A percentile compares a stretch with the other conserved stretches of the same genome.
Evolutionary conservation across 2,329 filamentous ascomycete genomes (phyloP).

Genomic region (Dothistroma pini): DNA sequence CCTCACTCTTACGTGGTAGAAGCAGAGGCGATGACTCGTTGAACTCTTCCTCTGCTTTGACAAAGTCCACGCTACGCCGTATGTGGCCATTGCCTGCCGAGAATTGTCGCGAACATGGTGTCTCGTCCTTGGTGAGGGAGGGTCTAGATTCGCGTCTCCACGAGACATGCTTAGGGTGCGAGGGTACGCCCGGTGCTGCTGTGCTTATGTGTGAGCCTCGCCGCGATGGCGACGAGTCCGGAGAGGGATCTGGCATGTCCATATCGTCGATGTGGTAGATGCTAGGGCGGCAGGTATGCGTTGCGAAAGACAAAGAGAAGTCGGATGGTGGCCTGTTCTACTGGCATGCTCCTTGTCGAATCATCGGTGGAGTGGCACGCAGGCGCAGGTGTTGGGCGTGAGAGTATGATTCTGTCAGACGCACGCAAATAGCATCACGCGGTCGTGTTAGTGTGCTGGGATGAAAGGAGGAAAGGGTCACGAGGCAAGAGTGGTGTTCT

Average conservation of each 20-base stretch:
- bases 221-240: constrained; percentile 12
- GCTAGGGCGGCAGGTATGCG: constrained; percentile 8
- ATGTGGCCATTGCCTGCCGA: constrained; percentile 4
- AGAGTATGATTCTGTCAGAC: not conserved
- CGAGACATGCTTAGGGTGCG: constrained; percentile 21
- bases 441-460: not conserved
- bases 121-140: constrained; percentile 10
- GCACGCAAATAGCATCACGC: constrained; percentile 2
- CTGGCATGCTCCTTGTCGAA: constrained; percentile 5
- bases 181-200: constrained; percentile 2
- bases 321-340: not conserved
- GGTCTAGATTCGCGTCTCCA: constrained; percentile 18
- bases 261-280: constrained; percentile 5
- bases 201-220: constrained; percentile 12
- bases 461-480: not conserved
- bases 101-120: constrained; percentile 2
- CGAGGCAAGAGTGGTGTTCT: not conserved
- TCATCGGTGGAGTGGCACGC: not conserved
- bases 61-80: constrained; percentile 10
- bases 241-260: constrained; percentile 13
- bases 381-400: not conserved
- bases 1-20: constrained; percentile 19
- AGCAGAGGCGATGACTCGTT: constrained; percentile 35
- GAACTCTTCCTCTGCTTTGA: constrained; percentile 20
- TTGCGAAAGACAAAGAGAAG: constrained; percentile 7